Evolutionary conservation across 1,284 basidiomycete species (phyloP).

Genomic region (Sanguinoderma infundibulare): DNA sequence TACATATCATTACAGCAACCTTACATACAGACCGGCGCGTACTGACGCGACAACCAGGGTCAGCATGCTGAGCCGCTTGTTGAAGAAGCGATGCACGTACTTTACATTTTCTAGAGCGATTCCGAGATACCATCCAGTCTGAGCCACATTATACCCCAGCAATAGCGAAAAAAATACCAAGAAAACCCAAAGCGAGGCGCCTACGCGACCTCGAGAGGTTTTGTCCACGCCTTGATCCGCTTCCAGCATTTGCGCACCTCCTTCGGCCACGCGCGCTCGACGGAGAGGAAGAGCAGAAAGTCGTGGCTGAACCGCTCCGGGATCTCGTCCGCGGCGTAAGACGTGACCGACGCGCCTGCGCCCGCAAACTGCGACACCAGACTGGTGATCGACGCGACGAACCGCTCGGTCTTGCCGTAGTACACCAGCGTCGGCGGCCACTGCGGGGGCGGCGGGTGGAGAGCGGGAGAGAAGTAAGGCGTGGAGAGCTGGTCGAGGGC

Average conservation of each 20-base stretch:
- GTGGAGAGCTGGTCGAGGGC: background rate
- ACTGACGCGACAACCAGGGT: background rate
- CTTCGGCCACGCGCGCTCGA: slow-evolving; percentile 16
- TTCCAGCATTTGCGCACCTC: slow-evolving; percentile 20
- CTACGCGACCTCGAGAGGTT: background rate
- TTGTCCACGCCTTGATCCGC: slow-evolving; percentile 15
- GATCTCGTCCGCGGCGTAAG: slow-evolving; percentile 12
- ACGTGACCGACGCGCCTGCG: slow-evolving; percentile 4
- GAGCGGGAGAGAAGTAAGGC: slow-evolving; percentile 21
- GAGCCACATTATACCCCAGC: background rate
- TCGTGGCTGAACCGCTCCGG: slow-evolving; percentile 21
- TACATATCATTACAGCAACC: slow-evolving; percentile 1
- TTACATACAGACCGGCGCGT: background rate
- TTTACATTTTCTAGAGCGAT: background rate
- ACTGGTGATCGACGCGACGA: slow-evolving; percentile 11
- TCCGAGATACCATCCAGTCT: background rate
- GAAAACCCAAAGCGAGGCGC: background rate
- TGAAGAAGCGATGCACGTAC: background rate
- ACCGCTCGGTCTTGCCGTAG: slow-evolving; percentile 17
- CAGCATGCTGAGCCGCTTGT: background rate
- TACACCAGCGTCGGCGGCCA: slow-evolving; percentile 24
- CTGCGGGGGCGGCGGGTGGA: slow-evolving; percentile 11
- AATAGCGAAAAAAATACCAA: background rate
- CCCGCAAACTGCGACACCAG: slow-evolving; percentile 3
- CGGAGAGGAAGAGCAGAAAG: slow-evolving; percentile 18